phyloP scores from a whole-genome alignment of 306 rosid species.

The Trifolium dubium region DNA sequence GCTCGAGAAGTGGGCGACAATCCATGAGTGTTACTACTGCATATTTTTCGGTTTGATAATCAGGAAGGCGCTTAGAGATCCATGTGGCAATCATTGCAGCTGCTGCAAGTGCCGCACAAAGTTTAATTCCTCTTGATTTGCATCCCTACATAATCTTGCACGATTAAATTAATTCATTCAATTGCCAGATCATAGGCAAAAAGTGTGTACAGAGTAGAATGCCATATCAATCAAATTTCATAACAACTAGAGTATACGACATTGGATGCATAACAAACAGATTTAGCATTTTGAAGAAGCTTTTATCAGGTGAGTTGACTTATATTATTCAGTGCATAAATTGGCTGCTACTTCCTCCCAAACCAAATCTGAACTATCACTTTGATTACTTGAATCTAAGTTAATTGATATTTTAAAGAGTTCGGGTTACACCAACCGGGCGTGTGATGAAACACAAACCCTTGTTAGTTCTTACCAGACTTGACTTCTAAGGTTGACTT shows the following conservation, averaged over 20 bases:
- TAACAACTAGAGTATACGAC: slow-evolving; percentile 4
- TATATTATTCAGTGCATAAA: slow-evolving; percentile 1
- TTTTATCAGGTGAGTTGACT: not conserved
- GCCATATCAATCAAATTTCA: slow-evolving; percentile 22
- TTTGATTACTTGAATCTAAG: not conserved
- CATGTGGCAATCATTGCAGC: slow-evolving; percentile 77
- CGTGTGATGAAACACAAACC: slow-evolving; percentile 13
- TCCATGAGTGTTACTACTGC: slow-evolving; percentile 80
- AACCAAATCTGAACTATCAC: slow-evolving; percentile 18
- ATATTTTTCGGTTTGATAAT: slow-evolving; percentile 71
- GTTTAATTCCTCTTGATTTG: slow-evolving; percentile 76
- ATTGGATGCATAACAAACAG: slow-evolving; percentile 33
- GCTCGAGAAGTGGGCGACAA: slow-evolving; percentile 84
- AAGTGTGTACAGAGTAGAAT: slow-evolving; percentile 5
- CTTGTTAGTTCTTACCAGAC: slow-evolving; percentile 2
- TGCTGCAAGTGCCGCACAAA: slow-evolving; percentile 74
- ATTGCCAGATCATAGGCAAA: slow-evolving; percentile 26
- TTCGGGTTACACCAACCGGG: not conserved
- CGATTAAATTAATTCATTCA: slow-evolving; percentile 28
- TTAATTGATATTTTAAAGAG: slow-evolving; percentile 14
- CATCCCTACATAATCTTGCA: slow-evolving; percentile 67
- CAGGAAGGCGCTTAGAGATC: slow-evolving; percentile 62
- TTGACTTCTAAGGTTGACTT: not conserved
- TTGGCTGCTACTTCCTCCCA: slow-evolving; percentile 31
- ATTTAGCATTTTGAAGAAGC: slow-evolving; percentile 15